phyloP scores from a whole-genome alignment of 2,329 filamentous ascomycete species.

The Paecilomyces sp. region DNA sequence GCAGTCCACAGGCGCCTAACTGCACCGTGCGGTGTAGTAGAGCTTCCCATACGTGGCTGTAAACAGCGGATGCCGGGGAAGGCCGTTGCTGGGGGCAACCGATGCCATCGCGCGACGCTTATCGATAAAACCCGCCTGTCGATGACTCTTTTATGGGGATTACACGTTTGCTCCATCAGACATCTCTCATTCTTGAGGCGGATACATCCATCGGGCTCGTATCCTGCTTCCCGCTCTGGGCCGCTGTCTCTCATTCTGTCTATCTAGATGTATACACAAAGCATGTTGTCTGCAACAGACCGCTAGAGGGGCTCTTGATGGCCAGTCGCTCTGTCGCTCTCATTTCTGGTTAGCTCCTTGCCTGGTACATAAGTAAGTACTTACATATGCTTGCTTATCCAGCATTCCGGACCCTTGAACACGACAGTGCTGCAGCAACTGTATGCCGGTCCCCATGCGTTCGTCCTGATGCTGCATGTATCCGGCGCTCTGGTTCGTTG shows the following conservation, averaged over 20 bases:
- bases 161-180: background rate
- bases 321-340: background rate
- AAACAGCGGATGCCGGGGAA: background rate
- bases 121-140: background rate
- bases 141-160: background rate
- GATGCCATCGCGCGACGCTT: background rate
- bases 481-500: background rate
- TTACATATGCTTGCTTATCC: background rate
- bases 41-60: background rate
- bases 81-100: slow-evolving; percentile 3
- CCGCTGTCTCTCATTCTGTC: background rate
- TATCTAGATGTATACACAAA: background rate
- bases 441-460: background rate
- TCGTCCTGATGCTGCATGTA: background rate
- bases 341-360: background rate
- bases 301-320: background rate
- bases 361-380: background rate
- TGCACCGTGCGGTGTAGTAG: background rate
- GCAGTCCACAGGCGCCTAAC: background rate
- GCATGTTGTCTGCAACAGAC: background rate
- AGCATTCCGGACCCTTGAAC: background rate
- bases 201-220: background rate
- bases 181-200: background rate
- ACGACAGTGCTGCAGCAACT: background rate
- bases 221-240: background rate